A percentile compares a stretch with the other conserved stretches of the same genome.
These are phyloP conservation scores for Plasmodium chabaudi DNA, from an alignment of 169 alveolate species.

Conservation along the genomic window DNA sequence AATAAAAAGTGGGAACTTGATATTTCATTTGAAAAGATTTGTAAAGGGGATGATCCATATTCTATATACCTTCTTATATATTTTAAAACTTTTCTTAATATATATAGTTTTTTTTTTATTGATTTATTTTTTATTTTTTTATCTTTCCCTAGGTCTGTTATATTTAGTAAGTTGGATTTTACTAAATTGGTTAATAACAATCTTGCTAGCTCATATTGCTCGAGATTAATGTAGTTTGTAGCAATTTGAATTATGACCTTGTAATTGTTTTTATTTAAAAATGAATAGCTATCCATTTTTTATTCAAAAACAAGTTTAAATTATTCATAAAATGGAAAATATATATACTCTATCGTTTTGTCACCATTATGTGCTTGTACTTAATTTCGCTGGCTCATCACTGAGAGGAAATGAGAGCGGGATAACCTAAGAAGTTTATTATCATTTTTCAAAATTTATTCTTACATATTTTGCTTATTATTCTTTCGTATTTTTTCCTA, in stretches of 20 bases:
- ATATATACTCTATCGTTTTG: too few relatives aligned
- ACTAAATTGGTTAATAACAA: constrained; percentile 18
- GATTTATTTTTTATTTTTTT: neutral
- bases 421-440: too few relatives aligned
- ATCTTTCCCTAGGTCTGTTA: constrained; percentile 3
- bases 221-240: constrained; percentile 24
- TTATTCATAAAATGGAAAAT: too few relatives aligned
- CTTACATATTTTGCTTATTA: too few relatives aligned
- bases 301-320: too few relatives aligned
- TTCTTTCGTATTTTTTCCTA: too few relatives aligned
- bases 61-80: constrained; percentile 41
- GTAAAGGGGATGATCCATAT: constrained; percentile 51
- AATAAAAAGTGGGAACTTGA: constrained; percentile 46
- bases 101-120: constrained; percentile 11
- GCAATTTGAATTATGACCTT: constrained; percentile 9
- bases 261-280: constrained; percentile 10
- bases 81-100: constrained; percentile 24
- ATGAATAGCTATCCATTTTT: neutral
- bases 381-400: too few relatives aligned
- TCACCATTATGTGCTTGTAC: too few relatives aligned
- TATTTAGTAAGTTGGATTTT: constrained; percentile 1
- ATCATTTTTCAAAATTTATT: too few relatives aligned
- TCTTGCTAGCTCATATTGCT: constrained; percentile 60
- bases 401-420: too few relatives aligned
- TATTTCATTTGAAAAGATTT: constrained; percentile 27